Base-by-base conservation (phyloP, 2,329 filamentous ascomycete genomes). In the Penicillium sp. region DNA sequence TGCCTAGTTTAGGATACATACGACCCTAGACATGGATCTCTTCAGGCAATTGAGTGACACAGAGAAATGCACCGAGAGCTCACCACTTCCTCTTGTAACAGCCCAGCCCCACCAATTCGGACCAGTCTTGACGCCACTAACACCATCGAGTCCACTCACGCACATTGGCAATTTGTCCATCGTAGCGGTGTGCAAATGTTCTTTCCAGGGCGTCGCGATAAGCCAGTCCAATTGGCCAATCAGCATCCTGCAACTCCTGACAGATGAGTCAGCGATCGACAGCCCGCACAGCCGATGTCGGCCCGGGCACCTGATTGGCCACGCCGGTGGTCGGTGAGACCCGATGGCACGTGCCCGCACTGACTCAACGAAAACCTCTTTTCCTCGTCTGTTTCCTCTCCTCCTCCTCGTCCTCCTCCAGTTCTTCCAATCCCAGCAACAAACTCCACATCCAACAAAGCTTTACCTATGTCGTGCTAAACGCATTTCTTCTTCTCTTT, bases 401-500 rank as follows among this genome's bases (percentile, higher is more conserved):
- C 59, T 56, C 59, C n/a, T n/a, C n/a, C n/a, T n/a, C n/a, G n/a
- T n/a, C n/a, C n/a, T n/a, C n/a, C 54, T 64, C 56, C 62, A 62
- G 44, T 60, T 64, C 56, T 33, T 59, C 24, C 58, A 22, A 22
- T 30, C 59, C 30, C 64, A 53, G 53, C 38, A 24, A 42, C 35
- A 26, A 26, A 22, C 45, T 59, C 47, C 53, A 50, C 51, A 55
- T 42, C 8, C 40, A 40, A 26, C 24, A 58, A 33, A 37, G 51
- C 62, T 55, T 53, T 24, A 64, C 60, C 63, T 63, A 76, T 76
- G 74, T 70, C 70, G 65, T 60, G 67, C 62, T 76, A 74, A 72
- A 66, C 56, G 40, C 13, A 58, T 44, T 58, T 58, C 50, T 56
- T 56, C 53, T 64, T 38, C 57, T 60, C 60, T 59, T 58, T 64